Percentiles rank a stretch among this genome's conserved stretches.
These are phyloP conservation scores for Ustilago vetiveriae DNA, from an alignment of 1,284 basidiomycete genomes.

Conservation along the genomic window DNA sequence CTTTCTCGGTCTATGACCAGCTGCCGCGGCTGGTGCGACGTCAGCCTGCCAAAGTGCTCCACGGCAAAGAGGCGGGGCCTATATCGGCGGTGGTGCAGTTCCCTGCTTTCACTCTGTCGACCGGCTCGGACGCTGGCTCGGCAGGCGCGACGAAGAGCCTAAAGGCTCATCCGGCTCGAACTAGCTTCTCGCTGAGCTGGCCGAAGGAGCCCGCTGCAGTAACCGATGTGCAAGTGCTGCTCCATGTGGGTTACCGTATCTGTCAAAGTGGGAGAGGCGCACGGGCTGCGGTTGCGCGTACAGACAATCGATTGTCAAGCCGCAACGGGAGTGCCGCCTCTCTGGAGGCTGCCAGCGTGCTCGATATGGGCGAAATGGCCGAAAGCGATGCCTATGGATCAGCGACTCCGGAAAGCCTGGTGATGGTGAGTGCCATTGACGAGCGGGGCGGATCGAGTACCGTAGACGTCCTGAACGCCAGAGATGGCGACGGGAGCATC, in stretches of 20 bases:
- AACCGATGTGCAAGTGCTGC: slow-evolving; percentile 31
- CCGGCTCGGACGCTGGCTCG: not conserved
- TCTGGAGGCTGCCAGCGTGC: not conserved
- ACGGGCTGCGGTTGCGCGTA: not conserved
- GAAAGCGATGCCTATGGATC: not conserved
- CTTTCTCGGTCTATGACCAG: slow-evolving; percentile 50
- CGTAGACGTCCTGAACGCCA: slow-evolving; percentile 11
- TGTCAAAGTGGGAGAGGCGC: slow-evolving; percentile 2
- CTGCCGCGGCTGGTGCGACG: slow-evolving; percentile 34
- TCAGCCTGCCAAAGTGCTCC: slow-evolving; percentile 41
- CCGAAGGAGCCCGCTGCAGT: slow-evolving; percentile 18
- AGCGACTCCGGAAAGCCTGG: slow-evolving; percentile 4
- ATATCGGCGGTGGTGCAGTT: slow-evolving; percentile 43
- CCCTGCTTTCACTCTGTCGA: slow-evolving; percentile 41
- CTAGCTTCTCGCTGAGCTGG: slow-evolving; percentile 20
- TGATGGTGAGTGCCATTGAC: slow-evolving; percentile 49
- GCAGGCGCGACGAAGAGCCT: not conserved
- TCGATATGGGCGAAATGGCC: not conserved
- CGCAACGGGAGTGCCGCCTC: not conserved
- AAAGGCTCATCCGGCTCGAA: not conserved
- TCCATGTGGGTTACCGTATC: slow-evolving; percentile 42
- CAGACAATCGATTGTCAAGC: not conserved
- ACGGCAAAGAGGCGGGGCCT: slow-evolving; percentile 27
- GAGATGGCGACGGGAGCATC: slow-evolving; percentile 6
- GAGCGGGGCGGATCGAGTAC: slow-evolving; percentile 35